Conservation (phyloP, 257 asterid species). For the Lavandula angustifolia region DNA sequence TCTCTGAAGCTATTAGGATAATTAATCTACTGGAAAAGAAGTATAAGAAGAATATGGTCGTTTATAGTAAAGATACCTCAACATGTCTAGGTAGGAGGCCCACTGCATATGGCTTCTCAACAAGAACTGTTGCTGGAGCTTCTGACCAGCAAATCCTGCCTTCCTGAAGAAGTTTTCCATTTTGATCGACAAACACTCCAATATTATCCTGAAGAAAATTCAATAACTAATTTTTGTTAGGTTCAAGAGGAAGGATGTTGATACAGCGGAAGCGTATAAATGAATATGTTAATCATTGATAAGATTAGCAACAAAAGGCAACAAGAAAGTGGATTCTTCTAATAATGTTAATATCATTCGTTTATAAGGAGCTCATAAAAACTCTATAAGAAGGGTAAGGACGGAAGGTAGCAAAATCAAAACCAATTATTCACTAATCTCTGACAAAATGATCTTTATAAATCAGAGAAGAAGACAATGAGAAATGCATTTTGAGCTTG, state of each 20-base stretch:
- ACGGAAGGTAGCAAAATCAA: background rate
- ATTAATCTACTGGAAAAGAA: conserved; percentile 14
- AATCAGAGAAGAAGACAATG: background rate
- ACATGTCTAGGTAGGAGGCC: conserved; percentile 91
- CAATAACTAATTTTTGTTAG: conserved; percentile 19
- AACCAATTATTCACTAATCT: background rate
- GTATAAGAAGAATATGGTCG: background rate
- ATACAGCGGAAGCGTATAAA: background rate
- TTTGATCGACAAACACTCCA: conserved; percentile 97
- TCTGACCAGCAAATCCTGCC: conserved; percentile 99
- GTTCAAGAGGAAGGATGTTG: no score
- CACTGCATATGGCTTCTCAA: conserved; percentile 84
- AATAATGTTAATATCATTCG: no score
- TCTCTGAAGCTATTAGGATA: conserved; percentile 21
- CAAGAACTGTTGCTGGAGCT: conserved; percentile 76
- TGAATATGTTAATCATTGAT: background rate
- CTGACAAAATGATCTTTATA: conserved; percentile 17
- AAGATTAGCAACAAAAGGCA: no score
- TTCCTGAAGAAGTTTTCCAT: conserved; percentile 95
- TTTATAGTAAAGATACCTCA: conserved; percentile 62
- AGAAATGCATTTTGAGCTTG: conserved; percentile 16
- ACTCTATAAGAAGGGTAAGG: no score
- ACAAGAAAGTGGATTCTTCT: no score
- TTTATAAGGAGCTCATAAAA: no score
- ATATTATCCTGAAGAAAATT: conserved; percentile 75